phyloP scores from a whole-genome alignment of 352 stramenopile genomes.

The Pythium guiyangense region DNA sequence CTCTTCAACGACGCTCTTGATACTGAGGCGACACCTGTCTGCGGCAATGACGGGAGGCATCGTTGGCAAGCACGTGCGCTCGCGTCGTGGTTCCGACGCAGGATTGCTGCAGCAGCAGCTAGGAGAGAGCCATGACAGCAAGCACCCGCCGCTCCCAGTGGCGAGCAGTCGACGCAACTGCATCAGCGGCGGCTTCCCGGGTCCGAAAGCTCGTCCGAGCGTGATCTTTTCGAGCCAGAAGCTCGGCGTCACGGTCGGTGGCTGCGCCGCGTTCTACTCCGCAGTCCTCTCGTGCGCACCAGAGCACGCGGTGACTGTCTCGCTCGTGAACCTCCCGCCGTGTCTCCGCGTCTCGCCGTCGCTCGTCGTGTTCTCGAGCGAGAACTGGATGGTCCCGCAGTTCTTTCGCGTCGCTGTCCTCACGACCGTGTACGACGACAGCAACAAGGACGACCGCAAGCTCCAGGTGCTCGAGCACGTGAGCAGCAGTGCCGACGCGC shows the following conservation, averaged over 20 bases:
- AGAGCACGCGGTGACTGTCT: constrained; percentile 39
- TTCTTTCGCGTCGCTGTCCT: constrained; percentile 46
- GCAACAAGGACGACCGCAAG: constrained; percentile 20
- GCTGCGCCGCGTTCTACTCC: constrained; percentile 50
- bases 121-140: not conserved
- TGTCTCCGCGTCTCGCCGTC: constrained; percentile 44
- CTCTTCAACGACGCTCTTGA: not conserved
- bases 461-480: constrained; percentile 45
- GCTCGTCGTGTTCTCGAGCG: constrained; percentile 36
- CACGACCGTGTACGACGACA: constrained; percentile 15
- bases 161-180: constrained; percentile 10
- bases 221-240: constrained; percentile 30
- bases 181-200: constrained; percentile 10
- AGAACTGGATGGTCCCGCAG: constrained; percentile 45
- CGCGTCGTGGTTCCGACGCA: constrained; percentile 1
- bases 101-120: not conserved
- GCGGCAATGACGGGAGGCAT: not conserved
- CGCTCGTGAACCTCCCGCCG: constrained; percentile 38
- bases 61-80: constrained; percentile 5
- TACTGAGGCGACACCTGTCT: no score
- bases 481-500: constrained; percentile 36
- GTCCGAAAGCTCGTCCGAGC: constrained; percentile 18
- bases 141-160: not conserved
- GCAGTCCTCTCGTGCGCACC: constrained; percentile 36
- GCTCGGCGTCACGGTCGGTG: constrained; percentile 38